A percentile compares a stretch with the other conserved stretches of the same genome.
Conservation (phyloP, 2,329 filamentous ascomycete species). For the Sarocladium kiliense region DNA sequence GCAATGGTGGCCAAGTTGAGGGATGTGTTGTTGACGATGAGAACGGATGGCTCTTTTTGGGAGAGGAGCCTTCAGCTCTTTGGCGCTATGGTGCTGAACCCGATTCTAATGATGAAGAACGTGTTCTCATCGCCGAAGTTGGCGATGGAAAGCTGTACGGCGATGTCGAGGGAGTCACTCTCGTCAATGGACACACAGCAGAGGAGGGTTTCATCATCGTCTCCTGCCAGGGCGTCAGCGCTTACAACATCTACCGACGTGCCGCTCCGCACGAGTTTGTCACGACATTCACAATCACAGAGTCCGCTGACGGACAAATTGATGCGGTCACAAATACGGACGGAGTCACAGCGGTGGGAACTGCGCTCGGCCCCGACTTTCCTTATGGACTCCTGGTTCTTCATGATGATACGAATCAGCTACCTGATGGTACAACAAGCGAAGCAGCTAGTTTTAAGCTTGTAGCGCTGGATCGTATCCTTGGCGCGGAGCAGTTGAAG, state of each 20-base stretch:
- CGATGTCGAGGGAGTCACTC: constrained; percentile 49
- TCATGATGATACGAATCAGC: constrained; percentile 49
- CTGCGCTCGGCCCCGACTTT: constrained; percentile 34
- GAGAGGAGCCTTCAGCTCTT: constrained; percentile 45
- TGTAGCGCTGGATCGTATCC: constrained; percentile 33
- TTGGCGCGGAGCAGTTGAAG: constrained; percentile 21
- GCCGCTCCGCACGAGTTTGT: constrained; percentile 44
- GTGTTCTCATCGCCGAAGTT: constrained; percentile 33
- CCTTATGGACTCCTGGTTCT: constrained; percentile 42
- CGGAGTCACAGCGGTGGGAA: constrained; percentile 42
- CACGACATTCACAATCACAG: constrained; percentile 41
- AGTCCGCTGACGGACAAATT: constrained; percentile 33
- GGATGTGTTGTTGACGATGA: constrained; percentile 48
- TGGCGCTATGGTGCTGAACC: constrained; percentile 50
- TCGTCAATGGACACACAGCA: constrained; percentile 39
- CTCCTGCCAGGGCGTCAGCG: constrained; percentile 47
- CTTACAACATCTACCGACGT: constrained; percentile 46
- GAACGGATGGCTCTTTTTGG: constrained; percentile 44
- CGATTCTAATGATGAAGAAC: constrained; percentile 25
- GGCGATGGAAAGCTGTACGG: constrained; percentile 43
- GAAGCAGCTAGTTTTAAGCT: constrained; percentile 46
- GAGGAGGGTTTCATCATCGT: constrained; percentile 45
- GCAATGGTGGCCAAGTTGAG: constrained; percentile 47
- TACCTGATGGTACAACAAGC: constrained; percentile 38
- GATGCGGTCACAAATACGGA: constrained; percentile 51